Conservation (phyloP, 2,329 filamentous ascomycete genomes). For the Dactylellina leptospora region DNA sequence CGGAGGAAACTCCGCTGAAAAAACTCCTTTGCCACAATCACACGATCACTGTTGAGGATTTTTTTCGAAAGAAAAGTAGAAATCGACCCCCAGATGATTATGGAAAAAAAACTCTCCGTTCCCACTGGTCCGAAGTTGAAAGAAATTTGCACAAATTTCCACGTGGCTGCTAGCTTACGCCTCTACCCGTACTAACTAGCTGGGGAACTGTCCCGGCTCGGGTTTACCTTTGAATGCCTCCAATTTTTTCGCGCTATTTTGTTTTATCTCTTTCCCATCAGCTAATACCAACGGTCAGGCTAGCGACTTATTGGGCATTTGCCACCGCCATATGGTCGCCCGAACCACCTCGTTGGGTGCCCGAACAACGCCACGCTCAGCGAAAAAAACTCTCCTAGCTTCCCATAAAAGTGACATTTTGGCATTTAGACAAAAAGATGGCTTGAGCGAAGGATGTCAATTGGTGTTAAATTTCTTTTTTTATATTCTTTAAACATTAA, state of each 20-base stretch:
- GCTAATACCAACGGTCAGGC: constrained; percentile 31
- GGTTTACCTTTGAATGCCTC: neutral
- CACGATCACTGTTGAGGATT: neutral
- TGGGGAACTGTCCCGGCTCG: neutral
- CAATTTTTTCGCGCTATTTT: constrained; percentile 4
- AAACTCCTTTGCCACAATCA: neutral
- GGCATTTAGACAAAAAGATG: neutral
- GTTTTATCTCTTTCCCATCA: constrained; percentile 8
- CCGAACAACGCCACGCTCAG: constrained; percentile 37
- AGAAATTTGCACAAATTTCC: constrained; percentile 43
- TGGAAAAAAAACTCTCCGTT: constrained; percentile 22
- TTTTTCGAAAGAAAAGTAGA: constrained; percentile 1
- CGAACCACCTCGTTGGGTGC: constrained; percentile 22
- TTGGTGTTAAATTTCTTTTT: constrained; percentile 25
- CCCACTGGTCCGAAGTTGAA: neutral
- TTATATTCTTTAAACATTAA: neutral
- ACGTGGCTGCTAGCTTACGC: constrained; percentile 51
- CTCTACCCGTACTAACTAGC: constrained; percentile 34
- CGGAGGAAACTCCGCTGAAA: too few species aligned
- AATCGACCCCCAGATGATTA: neutral
- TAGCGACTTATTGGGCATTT: constrained; percentile 27
- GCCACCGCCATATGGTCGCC: constrained; percentile 51
- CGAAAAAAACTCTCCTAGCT: constrained; percentile 9
- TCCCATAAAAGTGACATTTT: neutral
- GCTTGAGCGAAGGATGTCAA: constrained; percentile 17